Conservation (phyloP, 208 protist genomes). For the Leishmania tropica region DNA sequence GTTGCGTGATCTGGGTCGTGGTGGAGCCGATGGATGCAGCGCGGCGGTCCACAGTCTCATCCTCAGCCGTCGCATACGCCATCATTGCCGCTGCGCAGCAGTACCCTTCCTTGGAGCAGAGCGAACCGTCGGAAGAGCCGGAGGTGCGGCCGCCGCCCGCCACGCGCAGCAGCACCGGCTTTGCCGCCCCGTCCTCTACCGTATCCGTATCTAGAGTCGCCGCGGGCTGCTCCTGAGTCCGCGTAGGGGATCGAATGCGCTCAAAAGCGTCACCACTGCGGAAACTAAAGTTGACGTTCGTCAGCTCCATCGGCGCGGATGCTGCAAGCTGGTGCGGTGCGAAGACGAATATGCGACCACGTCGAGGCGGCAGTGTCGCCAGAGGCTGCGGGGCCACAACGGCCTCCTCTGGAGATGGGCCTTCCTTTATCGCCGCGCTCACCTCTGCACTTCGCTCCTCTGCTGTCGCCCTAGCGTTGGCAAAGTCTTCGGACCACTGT, state of each 20-base stretch:
- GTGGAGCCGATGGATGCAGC: slow-evolving; percentile 22
- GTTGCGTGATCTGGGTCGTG: slow-evolving; percentile 21
- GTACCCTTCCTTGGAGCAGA: slow-evolving; percentile 27
- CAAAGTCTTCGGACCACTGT: neutral
- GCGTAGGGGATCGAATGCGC: neutral
- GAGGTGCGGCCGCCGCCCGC: slow-evolving; percentile 12
- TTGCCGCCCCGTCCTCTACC: slow-evolving; percentile 7
- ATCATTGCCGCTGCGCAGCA: slow-evolving; percentile 10
- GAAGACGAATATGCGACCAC: slow-evolving; percentile 19
- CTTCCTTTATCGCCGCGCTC: neutral
- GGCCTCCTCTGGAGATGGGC: neutral
- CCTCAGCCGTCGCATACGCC: slow-evolving; percentile 4
- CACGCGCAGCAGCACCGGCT: slow-evolving; percentile 8
- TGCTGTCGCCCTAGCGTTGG: neutral
- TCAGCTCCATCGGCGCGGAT: slow-evolving; percentile 6
- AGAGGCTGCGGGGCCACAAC: neutral
- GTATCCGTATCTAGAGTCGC: neutral
- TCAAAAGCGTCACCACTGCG: slow-evolving; percentile 7
- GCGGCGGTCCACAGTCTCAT: slow-evolving; percentile 13
- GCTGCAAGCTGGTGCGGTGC: slow-evolving; percentile 12
- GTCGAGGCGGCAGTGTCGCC: slow-evolving; percentile 4
- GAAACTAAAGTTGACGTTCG: neutral
- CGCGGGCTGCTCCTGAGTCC: neutral
- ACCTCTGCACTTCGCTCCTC: neutral
- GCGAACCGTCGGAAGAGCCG: slow-evolving; percentile 11